These are phyloP conservation scores for Epichloe amarillans DNA, from an alignment of 2,329 filamentous ascomycete genomes.

Conservation along the genomic window DNA sequence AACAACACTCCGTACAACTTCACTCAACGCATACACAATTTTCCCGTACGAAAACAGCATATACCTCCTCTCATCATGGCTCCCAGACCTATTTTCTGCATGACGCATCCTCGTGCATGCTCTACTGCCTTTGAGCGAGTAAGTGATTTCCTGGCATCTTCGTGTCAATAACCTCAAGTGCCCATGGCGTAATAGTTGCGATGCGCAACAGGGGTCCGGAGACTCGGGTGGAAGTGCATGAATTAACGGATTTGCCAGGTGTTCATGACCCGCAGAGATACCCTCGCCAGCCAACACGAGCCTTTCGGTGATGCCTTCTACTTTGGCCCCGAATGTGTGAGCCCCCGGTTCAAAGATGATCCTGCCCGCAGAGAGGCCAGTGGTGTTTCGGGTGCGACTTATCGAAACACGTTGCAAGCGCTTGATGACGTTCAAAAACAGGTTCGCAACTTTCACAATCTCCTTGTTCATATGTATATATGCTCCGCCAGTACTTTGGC, in stretches of 20 bases:
- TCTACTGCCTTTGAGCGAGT: conserved; percentile 96
- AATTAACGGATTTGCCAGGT: conserved; percentile 40
- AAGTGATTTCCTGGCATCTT: conserved; percentile 18
- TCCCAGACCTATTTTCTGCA: conserved; percentile 60
- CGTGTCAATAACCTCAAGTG: neutral
- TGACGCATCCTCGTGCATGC: conserved; percentile 87
- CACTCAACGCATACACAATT: neutral
- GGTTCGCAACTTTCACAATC: conserved; percentile 35
- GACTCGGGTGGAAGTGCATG: neutral
- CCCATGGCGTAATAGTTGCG: neutral
- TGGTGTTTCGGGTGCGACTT: conserved; percentile 59
- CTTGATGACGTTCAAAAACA: conserved; percentile 60
- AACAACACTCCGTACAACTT: too few species aligned
- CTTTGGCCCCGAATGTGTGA: conserved; percentile 81
- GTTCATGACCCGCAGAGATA: conserved; percentile 86
- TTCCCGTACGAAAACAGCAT: neutral
- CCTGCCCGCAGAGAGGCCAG: conserved; percentile 38
- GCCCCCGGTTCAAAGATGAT: conserved; percentile 62
- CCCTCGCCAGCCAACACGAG: conserved; percentile 76
- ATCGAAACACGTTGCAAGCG: conserved; percentile 61
- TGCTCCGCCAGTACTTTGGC: too few species aligned
- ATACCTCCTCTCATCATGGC: conserved; percentile 2
- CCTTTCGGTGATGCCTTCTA: conserved; percentile 96
- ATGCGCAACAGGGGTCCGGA: neutral
- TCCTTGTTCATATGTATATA: too few species aligned